Percentiles rank a stretch among this genome's conserved stretches.
phyloP scores from a whole-genome alignment of 305 asterid species.

The Nicotiana rustica region DNA sequence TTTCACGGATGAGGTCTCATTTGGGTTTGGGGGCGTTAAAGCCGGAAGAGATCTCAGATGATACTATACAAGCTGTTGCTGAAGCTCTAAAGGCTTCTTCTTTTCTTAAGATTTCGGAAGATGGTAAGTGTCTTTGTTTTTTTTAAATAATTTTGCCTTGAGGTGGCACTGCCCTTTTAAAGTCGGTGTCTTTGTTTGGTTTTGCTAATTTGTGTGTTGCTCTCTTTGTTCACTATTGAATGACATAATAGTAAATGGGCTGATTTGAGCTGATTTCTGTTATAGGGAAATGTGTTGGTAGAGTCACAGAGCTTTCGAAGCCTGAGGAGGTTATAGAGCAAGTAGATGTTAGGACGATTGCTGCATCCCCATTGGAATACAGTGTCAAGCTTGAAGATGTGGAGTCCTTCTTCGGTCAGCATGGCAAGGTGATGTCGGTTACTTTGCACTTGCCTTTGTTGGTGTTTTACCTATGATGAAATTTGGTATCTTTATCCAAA shows the following conservation, averaged over 20 bases:
- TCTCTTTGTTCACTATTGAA: not conserved
- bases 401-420: constrained; percentile 72
- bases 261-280: constrained; percentile 5
- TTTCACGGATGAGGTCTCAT: constrained; percentile 86
- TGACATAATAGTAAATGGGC: constrained; percentile 1
- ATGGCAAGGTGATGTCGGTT: constrained; percentile 64
- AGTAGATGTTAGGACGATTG: constrained; percentile 77
- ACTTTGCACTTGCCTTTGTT: not conserved
- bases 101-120: constrained; percentile 82
- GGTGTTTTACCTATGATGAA: not conserved
- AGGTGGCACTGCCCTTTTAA: too few species aligned
- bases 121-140: constrained; percentile 61
- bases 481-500: not conserved
- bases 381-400: constrained; percentile 81
- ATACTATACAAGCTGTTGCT: constrained; percentile 73
- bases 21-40: constrained; percentile 73
- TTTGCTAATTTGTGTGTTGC: not conserved
- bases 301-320: constrained; percentile 74
- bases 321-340: constrained; percentile 89
- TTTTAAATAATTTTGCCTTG: not conserved
- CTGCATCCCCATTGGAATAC: constrained; percentile 86
- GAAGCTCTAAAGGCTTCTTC: constrained; percentile 79
- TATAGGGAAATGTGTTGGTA: constrained; percentile 81
- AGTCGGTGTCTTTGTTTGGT: not conserved
- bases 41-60: constrained; percentile 79